Base-by-base conservation (phyloP, 208 protist genomes). In the Leishmania braziliensis region DNA sequence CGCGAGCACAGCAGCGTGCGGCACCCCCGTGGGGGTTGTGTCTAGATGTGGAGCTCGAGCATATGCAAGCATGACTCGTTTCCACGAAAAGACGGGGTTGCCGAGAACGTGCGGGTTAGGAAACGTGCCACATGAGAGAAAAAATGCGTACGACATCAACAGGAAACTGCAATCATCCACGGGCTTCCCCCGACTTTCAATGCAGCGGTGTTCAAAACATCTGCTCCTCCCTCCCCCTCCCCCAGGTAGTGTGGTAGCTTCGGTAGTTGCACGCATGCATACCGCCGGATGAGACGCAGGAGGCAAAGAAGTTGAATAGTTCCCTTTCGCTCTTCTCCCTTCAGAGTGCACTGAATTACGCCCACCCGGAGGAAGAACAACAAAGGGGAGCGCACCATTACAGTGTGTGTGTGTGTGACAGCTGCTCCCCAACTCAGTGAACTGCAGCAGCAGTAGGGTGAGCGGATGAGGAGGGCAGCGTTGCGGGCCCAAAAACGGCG, bases 401-500 rank as follows among this genome's bases (percentile, higher is more conserved):
- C 18, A 48, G 74, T 14, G 39, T 20, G 43, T 58, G 12, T 77
- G 54, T 33, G 51, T 75, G 36, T 58, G 79, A 20, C 39, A 23
- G 46, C 43, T 76, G 14, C 39, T 62, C 39, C 51, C 3, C 14
- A 26, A 62, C 14, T 62, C n/a, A 58, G 5, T 56, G 12, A 18
- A 46, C 33, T 58, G 51, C 51, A 60, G 51, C 48, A 33, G 6
- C 72, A 1, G 72, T 48, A 33, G 56, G 39, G 56, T 65, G 74
- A n/a, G 56, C 36, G 26, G 74, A 33, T 0, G 23, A 46, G 14
- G 56, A 66, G 53, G 78, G 81, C 1, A 65, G 80, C 8, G 80
- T 75, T 43, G 63, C 80, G 36, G 79, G 75, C n/a, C 80, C 78
- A 66, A 90, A 90, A 18, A 51, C 50, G 10, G 62, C 70, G 48